A percentile compares a stretch with the other conserved stretches of the same genome.
Conservation (phyloP, 768 basidiomycete genomes). For the Steccherinum ochraceum region DNA sequence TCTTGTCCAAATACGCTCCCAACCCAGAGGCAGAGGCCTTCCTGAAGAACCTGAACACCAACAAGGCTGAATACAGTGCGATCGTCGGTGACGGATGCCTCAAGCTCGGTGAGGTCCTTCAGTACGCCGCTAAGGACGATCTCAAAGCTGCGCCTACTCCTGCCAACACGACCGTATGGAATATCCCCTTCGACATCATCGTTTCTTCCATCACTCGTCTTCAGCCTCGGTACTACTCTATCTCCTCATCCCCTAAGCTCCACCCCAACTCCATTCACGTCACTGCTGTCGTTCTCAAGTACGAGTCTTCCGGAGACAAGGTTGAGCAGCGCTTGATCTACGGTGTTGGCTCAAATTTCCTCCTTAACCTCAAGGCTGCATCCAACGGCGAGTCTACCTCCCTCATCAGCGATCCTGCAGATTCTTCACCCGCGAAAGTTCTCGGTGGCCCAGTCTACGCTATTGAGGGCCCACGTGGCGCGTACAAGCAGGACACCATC, state of each 20-base stretch:
- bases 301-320: constrained; percentile 57
- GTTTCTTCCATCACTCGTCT: constrained; percentile 90
- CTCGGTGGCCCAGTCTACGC: constrained; percentile 60
- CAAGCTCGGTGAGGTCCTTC: constrained; percentile 89
- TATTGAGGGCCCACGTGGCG: constrained; percentile 86
- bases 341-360: constrained; percentile 92
- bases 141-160: constrained; percentile 46
- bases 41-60: constrained; percentile 69
- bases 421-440: constrained; percentile 31
- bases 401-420: constrained; percentile 28
- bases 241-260: constrained; percentile 94
- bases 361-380: constrained; percentile 86
- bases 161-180: constrained; percentile 81
- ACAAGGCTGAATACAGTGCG: constrained; percentile 83
- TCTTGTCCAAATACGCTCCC: constrained; percentile 85
- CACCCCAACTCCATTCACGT: constrained; percentile 87
- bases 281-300: constrained; percentile 93
- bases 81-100: constrained; percentile 77
- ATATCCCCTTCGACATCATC: constrained; percentile 94
- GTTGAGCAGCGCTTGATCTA: constrained; percentile 65
- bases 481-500: constrained; percentile 62
- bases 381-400: constrained; percentile 51
- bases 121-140: constrained; percentile 82
- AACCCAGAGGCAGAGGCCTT: constrained; percentile 66
- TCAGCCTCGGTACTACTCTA: constrained; percentile 97